Base-by-base conservation (phyloP, 106 monocot species). In the Ottelia alismoides region DNA sequence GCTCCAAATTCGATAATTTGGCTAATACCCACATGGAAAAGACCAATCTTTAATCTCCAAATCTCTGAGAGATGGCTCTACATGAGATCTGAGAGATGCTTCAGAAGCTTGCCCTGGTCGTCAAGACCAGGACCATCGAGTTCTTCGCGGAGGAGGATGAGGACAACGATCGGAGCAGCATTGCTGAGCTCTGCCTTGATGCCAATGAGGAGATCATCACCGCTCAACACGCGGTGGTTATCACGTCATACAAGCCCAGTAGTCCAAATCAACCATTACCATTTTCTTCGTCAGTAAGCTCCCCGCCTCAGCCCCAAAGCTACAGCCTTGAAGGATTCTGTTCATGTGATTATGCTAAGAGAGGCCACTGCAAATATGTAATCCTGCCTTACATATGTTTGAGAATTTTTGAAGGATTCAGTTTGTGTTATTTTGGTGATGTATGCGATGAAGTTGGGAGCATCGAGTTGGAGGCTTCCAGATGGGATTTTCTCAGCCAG, bases 131-230 rank as follows among this genome's bases (percentile, higher is more conserved):
- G 66, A 88, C 94, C 20, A 69, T 82, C 62, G 94, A 96, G 56
- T 88, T 96, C 74, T 96, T 96, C 72, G 84, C 88, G 23, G 96
- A 96, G 52, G 94, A 87, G 30, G 91, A 92, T 10, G 92, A 83
- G 61, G 81, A 78, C 31, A 74, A 47, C 18, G 25, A 20, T 25
- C 27, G 26, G 30, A 45, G 35, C 31, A 63, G 25, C 29, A 22
- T 6, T 17, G 11, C 56, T 12, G 45, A 20, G 29, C 52, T 30
- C 61, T 56, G 49, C 26, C 57, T 61, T 30, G 62, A 44, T 19
- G 61, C 72, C 2, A 26, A 31, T n/a, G 88, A 78, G 23, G 84
- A 76, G 58, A 45, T 96, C 52, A 85, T 89, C 51, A 74, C 96
- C 45, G 88, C 72, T 47, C 96, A 98, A 61, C 74, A 85, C 16